Percentiles rank a stretch among this genome's conserved stretches.
phyloP scores from a whole-genome alignment of 352 stramenopile genomes.

The Peronospora destructor region DNA sequence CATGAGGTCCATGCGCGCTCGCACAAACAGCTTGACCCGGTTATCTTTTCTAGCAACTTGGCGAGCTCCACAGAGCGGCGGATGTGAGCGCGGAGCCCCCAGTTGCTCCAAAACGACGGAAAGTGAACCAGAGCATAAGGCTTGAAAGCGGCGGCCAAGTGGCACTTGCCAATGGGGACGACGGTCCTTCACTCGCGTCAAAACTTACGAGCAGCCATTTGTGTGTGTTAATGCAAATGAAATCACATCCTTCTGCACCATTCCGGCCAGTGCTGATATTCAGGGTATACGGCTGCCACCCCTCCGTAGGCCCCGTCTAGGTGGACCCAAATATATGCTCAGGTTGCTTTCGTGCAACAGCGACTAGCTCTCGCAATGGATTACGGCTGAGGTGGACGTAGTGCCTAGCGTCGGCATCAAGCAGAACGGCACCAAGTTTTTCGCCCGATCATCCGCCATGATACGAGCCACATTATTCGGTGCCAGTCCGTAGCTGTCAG shows the following conservation, averaged over 20 bases:
- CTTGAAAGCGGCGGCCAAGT: slow-evolving; percentile 59
- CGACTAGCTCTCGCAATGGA: slow-evolving; percentile 32
- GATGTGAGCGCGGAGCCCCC: slow-evolving; percentile 51
- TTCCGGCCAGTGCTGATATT: slow-evolving; percentile 46
- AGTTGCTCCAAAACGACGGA: slow-evolving; percentile 53
- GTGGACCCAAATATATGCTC: slow-evolving; percentile 54
- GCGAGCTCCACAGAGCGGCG: slow-evolving; percentile 40
- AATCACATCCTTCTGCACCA: slow-evolving; percentile 56
- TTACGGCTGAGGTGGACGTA: slow-evolving; percentile 56
- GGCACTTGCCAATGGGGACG: slow-evolving; percentile 63
- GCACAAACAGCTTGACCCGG: slow-evolving; percentile 48
- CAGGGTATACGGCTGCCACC: slow-evolving; percentile 42
- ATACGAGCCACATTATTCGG: slow-evolving; percentile 38
- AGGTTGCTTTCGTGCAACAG: slow-evolving; percentile 31
- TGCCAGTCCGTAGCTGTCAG: slow-evolving; percentile 47
- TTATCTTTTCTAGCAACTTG: slow-evolving; percentile 38
- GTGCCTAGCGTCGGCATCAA: slow-evolving; percentile 58
- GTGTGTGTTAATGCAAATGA: slow-evolving; percentile 65
- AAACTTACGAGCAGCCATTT: slow-evolving; percentile 72
- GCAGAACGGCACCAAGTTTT: slow-evolving; percentile 51
- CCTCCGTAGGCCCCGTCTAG: slow-evolving; percentile 61
- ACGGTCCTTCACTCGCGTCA: slow-evolving; percentile 56
- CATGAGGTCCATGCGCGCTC: slow-evolving; percentile 48
- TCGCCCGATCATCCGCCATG: slow-evolving; percentile 45
- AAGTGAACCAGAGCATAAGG: slow-evolving; percentile 71